Conservation (phyloP, 257 asterid species). For the Verbena officinalis region DNA sequence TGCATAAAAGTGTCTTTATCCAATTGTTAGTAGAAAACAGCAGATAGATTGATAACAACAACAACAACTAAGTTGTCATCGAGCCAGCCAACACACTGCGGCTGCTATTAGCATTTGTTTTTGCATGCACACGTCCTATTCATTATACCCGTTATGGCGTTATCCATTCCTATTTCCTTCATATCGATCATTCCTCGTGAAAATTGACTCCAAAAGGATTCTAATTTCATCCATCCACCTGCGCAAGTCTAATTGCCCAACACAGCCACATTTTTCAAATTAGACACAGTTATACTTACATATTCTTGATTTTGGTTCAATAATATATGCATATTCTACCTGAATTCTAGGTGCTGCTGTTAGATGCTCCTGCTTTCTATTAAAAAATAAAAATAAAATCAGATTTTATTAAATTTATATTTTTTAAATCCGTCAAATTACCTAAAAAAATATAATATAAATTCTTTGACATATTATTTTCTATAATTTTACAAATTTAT, state of each 20-base stretch:
- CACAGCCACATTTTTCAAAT: background rate
- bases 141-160: background rate
- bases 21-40: background rate
- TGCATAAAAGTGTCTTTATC: background rate
- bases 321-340: too few relatives aligned
- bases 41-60: background rate
- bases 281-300: too few relatives aligned
- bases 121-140: background rate
- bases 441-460: too few relatives aligned
- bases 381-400: too few relatives aligned
- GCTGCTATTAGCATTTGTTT: background rate
- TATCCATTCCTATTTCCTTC: background rate
- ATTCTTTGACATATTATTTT: too few relatives aligned
- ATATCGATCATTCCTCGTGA: background rate
- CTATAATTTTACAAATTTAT: too few relatives aligned
- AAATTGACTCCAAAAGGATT: background rate
- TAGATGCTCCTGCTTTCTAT: too few relatives aligned
- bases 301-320: too few relatives aligned
- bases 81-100: constrained; percentile 8
- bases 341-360: too few relatives aligned
- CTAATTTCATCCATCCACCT: too few relatives aligned
- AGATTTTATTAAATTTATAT: too few relatives aligned
- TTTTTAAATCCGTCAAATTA: too few relatives aligned
- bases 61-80: background rate
- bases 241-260: background rate